Conservation (phyloP, 2,329 filamentous ascomycete genomes). For the Stachybotrys chlorohalonatus region DNA sequence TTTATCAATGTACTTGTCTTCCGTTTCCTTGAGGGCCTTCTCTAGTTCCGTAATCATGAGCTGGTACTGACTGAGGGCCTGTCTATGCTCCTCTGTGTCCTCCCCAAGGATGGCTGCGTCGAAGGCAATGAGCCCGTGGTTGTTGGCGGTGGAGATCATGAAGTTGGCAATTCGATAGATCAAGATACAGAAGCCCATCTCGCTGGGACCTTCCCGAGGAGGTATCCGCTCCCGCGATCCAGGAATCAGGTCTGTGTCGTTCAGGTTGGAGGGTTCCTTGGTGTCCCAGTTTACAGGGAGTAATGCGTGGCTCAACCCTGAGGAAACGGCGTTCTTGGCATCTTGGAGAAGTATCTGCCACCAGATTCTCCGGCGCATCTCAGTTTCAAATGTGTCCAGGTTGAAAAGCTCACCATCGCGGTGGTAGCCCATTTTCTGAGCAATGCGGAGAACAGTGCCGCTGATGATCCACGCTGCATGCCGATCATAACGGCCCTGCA, state of each 20-base stretch:
- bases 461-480: slow-evolving; percentile 53
- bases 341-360: slow-evolving; percentile 55
- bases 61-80: slow-evolving; percentile 30
- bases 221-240: slow-evolving; percentile 40
- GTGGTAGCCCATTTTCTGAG: slow-evolving; percentile 59
- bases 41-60: slow-evolving; percentile 32
- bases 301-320: slow-evolving; percentile 45
- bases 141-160: slow-evolving; percentile 32
- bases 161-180: slow-evolving; percentile 41
- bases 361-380: slow-evolving; percentile 61
- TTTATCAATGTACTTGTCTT: slow-evolving; percentile 41
- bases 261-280: slow-evolving; percentile 45
- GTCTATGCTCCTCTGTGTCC: slow-evolving; percentile 21
- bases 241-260: slow-evolving; percentile 49
- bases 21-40: slow-evolving; percentile 31
- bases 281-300: slow-evolving; percentile 47
- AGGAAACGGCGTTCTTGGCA: slow-evolving; percentile 45
- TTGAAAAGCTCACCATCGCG: slow-evolving; percentile 49
- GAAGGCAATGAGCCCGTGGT: slow-evolving; percentile 33
- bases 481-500: slow-evolving; percentile 48
- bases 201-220: slow-evolving; percentile 46
- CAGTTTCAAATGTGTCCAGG: slow-evolving; percentile 53
- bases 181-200: slow-evolving; percentile 50
- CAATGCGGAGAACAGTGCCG: slow-evolving; percentile 52
- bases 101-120: slow-evolving; percentile 41